Percentiles rank a stretch among this genome's conserved stretches.
Conservation (phyloP, 1,139 yeast species). For the Pichiaceae sp. region DNA sequence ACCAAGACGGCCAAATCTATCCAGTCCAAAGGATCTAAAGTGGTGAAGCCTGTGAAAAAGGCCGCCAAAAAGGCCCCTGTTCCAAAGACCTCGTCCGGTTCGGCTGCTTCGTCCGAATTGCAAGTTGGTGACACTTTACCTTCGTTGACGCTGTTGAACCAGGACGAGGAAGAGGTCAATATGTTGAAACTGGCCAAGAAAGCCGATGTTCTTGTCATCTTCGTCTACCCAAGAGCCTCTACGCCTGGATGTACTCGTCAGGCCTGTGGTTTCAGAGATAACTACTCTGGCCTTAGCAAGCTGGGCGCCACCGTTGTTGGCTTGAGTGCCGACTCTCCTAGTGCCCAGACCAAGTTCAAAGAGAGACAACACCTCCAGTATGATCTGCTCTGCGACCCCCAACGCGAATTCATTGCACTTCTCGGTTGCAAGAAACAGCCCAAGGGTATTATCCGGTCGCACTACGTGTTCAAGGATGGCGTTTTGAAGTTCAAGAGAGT, state of each 20-base stretch:
- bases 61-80: neutral
- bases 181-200: slow-evolving; percentile 39
- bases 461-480: slow-evolving; percentile 83
- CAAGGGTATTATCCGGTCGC: slow-evolving; percentile 75
- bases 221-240: slow-evolving; percentile 85
- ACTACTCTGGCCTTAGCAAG: slow-evolving; percentile 39
- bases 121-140: slow-evolving; percentile 41
- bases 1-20: neutral
- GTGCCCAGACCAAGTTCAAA: slow-evolving; percentile 69
- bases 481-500: slow-evolving; percentile 54
- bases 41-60: neutral
- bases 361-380: slow-evolving; percentile 66
- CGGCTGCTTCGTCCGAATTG: neutral
- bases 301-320: slow-evolving; percentile 53
- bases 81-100: neutral
- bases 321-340: slow-evolving; percentile 64
- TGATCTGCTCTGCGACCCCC: slow-evolving; percentile 70
- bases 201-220: slow-evolving; percentile 49
- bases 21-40: slow-evolving; percentile 1
- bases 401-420: slow-evolving; percentile 54
- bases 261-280: slow-evolving; percentile 79
- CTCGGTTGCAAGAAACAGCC: slow-evolving; percentile 80
- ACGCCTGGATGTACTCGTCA: slow-evolving; percentile 96
- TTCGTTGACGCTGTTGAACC: slow-evolving; percentile 42
- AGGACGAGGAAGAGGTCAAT: slow-evolving; percentile 54